Conservation (phyloP, 306 rosid genomes). For the Gastrolobium bilobum region DNA sequence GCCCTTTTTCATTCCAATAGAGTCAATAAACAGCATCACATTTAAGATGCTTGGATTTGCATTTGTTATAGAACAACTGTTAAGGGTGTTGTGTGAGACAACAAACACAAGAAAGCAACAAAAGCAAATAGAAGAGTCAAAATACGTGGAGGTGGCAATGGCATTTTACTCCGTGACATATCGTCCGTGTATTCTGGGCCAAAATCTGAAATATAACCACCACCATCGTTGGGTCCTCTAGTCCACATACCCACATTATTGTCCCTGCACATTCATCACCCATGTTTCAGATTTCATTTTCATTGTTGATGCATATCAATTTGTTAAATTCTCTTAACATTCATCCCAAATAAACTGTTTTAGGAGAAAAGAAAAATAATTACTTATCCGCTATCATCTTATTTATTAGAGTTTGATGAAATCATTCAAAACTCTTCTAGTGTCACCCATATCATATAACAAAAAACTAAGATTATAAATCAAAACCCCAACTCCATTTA, state of each 20-base stretch:
- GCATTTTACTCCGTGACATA: constrained; percentile 43
- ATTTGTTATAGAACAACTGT: constrained; percentile 40
- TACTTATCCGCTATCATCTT: background rate
- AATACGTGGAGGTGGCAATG: background rate
- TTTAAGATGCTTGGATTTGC: constrained; percentile 19
- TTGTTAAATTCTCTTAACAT: background rate
- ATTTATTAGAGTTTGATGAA: background rate
- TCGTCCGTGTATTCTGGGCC: constrained; percentile 55
- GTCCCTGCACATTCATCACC: constrained; percentile 54
- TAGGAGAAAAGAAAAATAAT: background rate
- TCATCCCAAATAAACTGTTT: background rate
- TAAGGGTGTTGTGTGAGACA: background rate
- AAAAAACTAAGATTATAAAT: too few relatives aligned
- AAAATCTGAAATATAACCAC: constrained; percentile 12
- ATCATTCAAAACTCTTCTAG: background rate
- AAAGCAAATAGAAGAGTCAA: constrained; percentile 8
- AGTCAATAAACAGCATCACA: constrained; percentile 33
- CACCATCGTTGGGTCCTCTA: constrained; percentile 52
- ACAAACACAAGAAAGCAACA: constrained; percentile 14
- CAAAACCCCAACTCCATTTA: too few relatives aligned
- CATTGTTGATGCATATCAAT: background rate
- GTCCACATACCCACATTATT: constrained; percentile 62
- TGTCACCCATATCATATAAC: too few relatives aligned
- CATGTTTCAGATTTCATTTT: constrained; percentile 2
- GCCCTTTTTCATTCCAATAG: constrained; percentile 22